phyloP scores from a whole-genome alignment of 257 asterid genomes.

The Solanum medicagineum region DNA sequence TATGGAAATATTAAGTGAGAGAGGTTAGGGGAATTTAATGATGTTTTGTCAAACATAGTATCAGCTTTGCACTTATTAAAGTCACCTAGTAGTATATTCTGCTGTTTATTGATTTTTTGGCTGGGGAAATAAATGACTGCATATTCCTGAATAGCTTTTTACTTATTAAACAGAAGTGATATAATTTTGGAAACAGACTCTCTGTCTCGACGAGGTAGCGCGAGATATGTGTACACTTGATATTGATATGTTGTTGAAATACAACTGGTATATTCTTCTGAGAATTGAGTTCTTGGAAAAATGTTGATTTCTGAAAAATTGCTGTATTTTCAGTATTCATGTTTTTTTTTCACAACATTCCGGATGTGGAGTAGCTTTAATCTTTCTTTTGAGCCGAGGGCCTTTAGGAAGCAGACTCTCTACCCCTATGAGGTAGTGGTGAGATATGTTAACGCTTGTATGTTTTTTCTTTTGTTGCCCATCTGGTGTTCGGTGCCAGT shows the following conservation, averaged over 20 bases:
- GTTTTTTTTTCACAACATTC: background rate
- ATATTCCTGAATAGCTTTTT: background rate
- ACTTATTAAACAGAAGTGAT: background rate
- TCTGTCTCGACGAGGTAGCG: background rate
- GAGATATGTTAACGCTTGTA: no score
- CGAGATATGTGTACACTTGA: background rate
- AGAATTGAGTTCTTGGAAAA: no score
- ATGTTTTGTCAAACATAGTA: background rate
- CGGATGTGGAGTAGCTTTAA: background rate
- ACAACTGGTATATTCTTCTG: background rate
- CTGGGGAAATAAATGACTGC: background rate
- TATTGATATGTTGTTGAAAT: background rate
- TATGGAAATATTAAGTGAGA: background rate
- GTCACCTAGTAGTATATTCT: background rate
- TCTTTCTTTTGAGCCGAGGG: background rate
- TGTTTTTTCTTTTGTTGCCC: no score
- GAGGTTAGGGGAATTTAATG: background rate
- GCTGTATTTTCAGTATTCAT: background rate
- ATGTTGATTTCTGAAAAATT: background rate
- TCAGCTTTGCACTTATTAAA: background rate
- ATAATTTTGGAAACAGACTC: background rate
- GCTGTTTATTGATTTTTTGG: background rate
- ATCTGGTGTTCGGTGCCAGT: no score
- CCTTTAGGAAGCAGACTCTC: background rate
- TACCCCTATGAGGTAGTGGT: background rate